Conservation (phyloP, 2,329 filamentous ascomycete species). For the Fusarium succisae region DNA sequence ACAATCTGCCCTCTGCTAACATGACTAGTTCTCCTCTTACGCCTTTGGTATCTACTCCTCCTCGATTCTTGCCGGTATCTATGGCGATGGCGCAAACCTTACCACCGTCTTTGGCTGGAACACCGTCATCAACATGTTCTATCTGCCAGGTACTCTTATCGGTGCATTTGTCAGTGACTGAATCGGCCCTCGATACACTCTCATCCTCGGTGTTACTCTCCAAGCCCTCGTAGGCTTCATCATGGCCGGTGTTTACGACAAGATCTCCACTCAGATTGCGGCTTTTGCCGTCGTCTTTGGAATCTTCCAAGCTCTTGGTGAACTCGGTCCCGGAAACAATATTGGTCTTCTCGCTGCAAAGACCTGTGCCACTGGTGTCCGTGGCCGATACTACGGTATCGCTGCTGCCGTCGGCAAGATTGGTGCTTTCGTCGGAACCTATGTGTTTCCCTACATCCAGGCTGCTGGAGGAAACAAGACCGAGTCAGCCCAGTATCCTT, state of each 20-base stretch:
- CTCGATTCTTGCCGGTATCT: conserved; percentile 74
- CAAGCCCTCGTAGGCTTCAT: conserved; percentile 87
- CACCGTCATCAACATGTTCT: conserved; percentile 87
- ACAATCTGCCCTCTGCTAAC: not conserved
- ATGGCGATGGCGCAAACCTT: conserved; percentile 67
- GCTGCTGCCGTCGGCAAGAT: conserved; percentile 80
- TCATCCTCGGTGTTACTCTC: conserved; percentile 74
- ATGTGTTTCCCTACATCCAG: conserved; percentile 79
- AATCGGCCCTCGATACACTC: conserved; percentile 79
- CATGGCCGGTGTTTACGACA: conserved; percentile 82
- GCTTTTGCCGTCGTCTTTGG: conserved; percentile 52
- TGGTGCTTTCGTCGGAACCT: conserved; percentile 86
- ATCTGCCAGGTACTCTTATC: conserved; percentile 81
- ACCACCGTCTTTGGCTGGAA: conserved; percentile 90
- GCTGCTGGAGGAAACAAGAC: conserved; percentile 64
- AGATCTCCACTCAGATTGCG: conserved; percentile 65
- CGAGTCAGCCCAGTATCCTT: conserved; percentile 81
- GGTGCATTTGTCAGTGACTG: conserved; percentile 82
- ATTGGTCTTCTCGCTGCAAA: conserved; percentile 89
- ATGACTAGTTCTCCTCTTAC: conserved; percentile 75
- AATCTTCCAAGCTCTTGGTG: conserved; percentile 51
- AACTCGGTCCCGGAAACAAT: conserved; percentile 86
- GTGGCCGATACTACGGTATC: conserved; percentile 77
- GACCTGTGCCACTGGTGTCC: conserved; percentile 87
- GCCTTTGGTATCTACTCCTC: conserved; percentile 88